Conservation (phyloP, 768 basidiomycete genomes). For the Pleurotus salmoneostramineus region DNA sequence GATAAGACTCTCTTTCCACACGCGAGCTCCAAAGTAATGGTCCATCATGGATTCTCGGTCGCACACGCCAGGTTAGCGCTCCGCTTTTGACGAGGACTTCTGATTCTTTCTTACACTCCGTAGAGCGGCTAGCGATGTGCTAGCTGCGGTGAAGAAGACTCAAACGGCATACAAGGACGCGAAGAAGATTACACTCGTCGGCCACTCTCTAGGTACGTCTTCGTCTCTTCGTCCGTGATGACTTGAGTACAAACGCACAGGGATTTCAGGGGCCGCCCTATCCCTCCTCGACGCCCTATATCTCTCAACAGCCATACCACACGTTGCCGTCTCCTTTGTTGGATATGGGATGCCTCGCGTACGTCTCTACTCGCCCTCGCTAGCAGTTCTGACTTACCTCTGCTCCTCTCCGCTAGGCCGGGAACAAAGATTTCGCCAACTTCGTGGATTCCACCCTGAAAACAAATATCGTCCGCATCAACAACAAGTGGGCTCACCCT, state of each 20-base stretch:
- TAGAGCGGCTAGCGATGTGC: conserved; percentile 38
- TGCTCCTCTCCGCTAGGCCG: conserved; percentile 28
- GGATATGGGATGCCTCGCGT: conserved; percentile 42
- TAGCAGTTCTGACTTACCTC: neutral
- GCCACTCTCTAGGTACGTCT: conserved; percentile 32
- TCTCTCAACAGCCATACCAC: conserved; percentile 44
- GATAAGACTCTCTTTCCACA: conserved; percentile 41
- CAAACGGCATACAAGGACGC: conserved; percentile 28
- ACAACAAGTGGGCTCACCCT: conserved; percentile 38
- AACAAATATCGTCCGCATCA: conserved; percentile 49
- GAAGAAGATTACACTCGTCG: conserved; percentile 35
- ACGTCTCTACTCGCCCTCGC: conserved; percentile 19
- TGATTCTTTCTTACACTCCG: too few relatives aligned
- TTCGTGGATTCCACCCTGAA: conserved; percentile 48
- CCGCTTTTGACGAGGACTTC: neutral
- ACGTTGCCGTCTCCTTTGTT: conserved; percentile 25
- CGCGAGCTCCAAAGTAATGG: conserved; percentile 30
- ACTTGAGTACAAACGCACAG: too few relatives aligned
- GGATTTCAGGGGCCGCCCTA: conserved; percentile 44
- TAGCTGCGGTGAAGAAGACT: conserved; percentile 34
- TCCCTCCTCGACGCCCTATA: conserved; percentile 54
- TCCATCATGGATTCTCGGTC: conserved; percentile 40
- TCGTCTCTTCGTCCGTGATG: neutral
- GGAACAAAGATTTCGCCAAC: conserved; percentile 59
- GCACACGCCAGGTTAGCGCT: conserved; percentile 34